Base-by-base conservation (phyloP, 768 basidiomycete species). In the Suillus bovinus region DNA sequence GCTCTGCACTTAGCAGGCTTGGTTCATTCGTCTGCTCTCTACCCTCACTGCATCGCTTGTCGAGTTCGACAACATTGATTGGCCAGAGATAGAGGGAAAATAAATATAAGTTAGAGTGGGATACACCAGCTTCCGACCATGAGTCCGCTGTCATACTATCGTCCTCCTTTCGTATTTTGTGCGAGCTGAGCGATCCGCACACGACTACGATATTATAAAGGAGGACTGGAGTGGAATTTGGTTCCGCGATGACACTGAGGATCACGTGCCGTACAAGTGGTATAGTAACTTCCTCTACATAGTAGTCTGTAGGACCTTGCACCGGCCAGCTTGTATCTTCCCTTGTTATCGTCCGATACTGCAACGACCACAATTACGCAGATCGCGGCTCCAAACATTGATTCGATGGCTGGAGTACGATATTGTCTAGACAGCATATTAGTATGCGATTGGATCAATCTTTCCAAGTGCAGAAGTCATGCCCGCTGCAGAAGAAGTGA, bases 101-200 rank as follows among this genome's bases (percentile, higher is more conserved):
- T 96, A 96, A 1, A 83, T 74, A 69, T 90, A 84, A 2, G 91
- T n/a, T n/a, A 4, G 20, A 42, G 41, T 42, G n/a, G 42, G n/a
- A 10, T 44, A n/a, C 20, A n/a, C n/a, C 5, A 44, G 42, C n/a
- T 44, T 44, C n/a, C n/a, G n/a, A n/a, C 9, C 20, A 42, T n/a
- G n/a, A n/a, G n/a, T 42, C 41, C 41, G 9, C 41, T 8, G 5
- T 10, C 20, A 11, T 20, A 44, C n/a, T n/a, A n/a, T 20, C 4
- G 79, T 1, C 89, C 87, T 42, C 78, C 76, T 72, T 95, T 93
- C 20, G 84, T 66, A 65, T 86, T 81, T 63, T 77, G 86, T 0
- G 94, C 93, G 56, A 96, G 82, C 73, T 95, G 94, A 10, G 95
- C 89, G 66, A 93, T 92, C 57, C 87, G 84, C 11, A 93, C 76